A percentile compares a stretch with the other conserved stretches of the same genome.
Evolutionary conservation across 2,329 filamentous ascomycete species (phyloP).

Genomic region (Aspergillus melleus): DNA sequence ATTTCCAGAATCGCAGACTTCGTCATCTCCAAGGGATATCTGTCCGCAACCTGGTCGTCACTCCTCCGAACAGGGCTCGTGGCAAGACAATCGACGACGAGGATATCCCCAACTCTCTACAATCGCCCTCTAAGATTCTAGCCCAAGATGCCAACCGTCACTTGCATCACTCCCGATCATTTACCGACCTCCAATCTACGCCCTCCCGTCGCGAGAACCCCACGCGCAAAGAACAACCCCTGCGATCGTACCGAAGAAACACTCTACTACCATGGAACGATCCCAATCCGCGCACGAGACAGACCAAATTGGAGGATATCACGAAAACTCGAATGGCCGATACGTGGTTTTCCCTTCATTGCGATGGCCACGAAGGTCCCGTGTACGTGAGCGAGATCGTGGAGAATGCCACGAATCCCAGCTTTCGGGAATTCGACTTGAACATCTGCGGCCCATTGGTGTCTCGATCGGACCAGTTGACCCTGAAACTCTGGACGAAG

Average conservation of each 20-base stretch:
- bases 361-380: slow-evolving; percentile 64
- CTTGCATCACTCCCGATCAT: slow-evolving; percentile 61
- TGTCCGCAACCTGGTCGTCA: slow-evolving; percentile 78
- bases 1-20: slow-evolving; percentile 73
- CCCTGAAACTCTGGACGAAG: slow-evolving; percentile 73
- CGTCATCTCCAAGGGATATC: slow-evolving; percentile 85
- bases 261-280: slow-evolving; percentile 66
- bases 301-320: slow-evolving; percentile 74
- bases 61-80: slow-evolving; percentile 51
- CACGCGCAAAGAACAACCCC: slow-evolving; percentile 18
- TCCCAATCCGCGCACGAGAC: slow-evolving; percentile 60
- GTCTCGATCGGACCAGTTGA: slow-evolving; percentile 65
- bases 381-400: slow-evolving; percentile 88
- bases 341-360: slow-evolving; percentile 84
- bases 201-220: slow-evolving; percentile 1
- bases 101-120: slow-evolving; percentile 65
- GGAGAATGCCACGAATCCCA: slow-evolving; percentile 83
- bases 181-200: slow-evolving; percentile 50
- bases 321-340: slow-evolving; percentile 75
- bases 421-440: slow-evolving; percentile 82
- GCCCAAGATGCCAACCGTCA: slow-evolving; percentile 51
- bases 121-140: slow-evolving; percentile 67
- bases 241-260: slow-evolving; percentile 51
- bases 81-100: slow-evolving; percentile 73
- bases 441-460: slow-evolving; percentile 61